Base-by-base conservation (phyloP, 2,329 filamentous ascomycete genomes). In the Nigrospora oryzae region DNA sequence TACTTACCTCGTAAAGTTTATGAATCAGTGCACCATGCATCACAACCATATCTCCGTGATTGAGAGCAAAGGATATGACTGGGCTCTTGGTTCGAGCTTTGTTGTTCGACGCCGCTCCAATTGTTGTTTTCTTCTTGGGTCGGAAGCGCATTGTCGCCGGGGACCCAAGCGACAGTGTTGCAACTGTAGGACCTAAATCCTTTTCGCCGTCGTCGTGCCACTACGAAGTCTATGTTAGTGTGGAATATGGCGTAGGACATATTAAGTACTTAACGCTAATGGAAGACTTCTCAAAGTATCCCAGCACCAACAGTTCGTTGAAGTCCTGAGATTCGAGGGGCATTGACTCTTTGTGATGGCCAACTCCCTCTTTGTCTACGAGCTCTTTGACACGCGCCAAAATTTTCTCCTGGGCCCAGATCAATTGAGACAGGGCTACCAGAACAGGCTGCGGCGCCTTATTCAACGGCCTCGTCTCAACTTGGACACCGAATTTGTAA, bases 131-230 rank as follows among this genome's bases (percentile, higher is more conserved):
- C 7, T 53, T 51, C 60, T 84, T 84, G 43, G 75, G 68, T 1
- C 75, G 67, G 51, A 83, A 71, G 3, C 60, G 59, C 81, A 85
- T 85, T 0, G 63, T 63, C 0, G 79, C 75, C 0, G 74, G 70
- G 0, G 70, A 73, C 2, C 81, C 81, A 0, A 84, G 65, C 2
- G 77, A 81, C 7, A 81, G 62, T 0, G 80, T 81, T 0, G 79
- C 77, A 7, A 85, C 78, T 0, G 75, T 79, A 0, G 79, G 76
- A 0, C 81, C 81, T 0, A 85, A 64, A 4, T 78, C 76, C 11
- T 62, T 63, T 54, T 86, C 82, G 5, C 82, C 82, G 51, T 86
- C 83, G 46, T 85, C 81, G 47, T 86, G 81, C 51, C 74, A 82
- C 66, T 79, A 51, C 11, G 40, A 28, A n/a, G 17, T 38, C 13